Base-by-base conservation (phyloP, 331 rosid species). In the Spiraea crenata region DNA sequence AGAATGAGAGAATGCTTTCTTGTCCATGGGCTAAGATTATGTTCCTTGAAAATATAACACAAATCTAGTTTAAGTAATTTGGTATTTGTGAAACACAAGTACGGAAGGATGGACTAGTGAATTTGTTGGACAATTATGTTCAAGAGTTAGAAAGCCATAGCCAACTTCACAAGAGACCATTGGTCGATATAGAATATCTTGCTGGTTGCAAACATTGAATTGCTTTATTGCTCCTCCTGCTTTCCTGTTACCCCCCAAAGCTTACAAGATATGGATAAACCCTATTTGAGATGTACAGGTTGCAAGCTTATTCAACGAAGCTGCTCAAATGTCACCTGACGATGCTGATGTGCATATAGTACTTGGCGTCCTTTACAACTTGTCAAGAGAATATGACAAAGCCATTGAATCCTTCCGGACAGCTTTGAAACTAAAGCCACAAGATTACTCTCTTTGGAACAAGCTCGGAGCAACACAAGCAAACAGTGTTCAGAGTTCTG, bases 391-490 rank as follows among this genome's bases (percentile, higher is more conserved):
- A 73, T 95, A 83, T 82, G 99, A 91, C 81, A 89, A 81, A 83
- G 99, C 99, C 73, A 87, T 95, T 65, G 81, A 70, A 19, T 85
- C 98, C 79, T 91, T 95, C 77, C 85, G 85, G 79, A 87, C 87
- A 63, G 99, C 99, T 61, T 82, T 95, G 80, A 89, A 86, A 82
- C 88, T 95, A 74, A 89, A 89, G 81, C 98, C 99, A 0, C 91
- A 86, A 13, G 99, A 95, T 81, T 95, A 95, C 82, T 95, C 99
- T 76, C 91, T 95, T 38, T 95, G 99, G 99, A 95, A 95, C 89
- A 95, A 95, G 93, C 96, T 95, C 75, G 99, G 99, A 77, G 99
- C 99, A 67, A 91, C 99, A 63, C 97, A 95, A 78, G 99, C 99
- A 57, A 95, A 95, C 83, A 95, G 99, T 77, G 81, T 95, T 74